Base-by-base conservation (phyloP, 495 filamentous ascomycete species). In the Viridothelium virens region DNA sequence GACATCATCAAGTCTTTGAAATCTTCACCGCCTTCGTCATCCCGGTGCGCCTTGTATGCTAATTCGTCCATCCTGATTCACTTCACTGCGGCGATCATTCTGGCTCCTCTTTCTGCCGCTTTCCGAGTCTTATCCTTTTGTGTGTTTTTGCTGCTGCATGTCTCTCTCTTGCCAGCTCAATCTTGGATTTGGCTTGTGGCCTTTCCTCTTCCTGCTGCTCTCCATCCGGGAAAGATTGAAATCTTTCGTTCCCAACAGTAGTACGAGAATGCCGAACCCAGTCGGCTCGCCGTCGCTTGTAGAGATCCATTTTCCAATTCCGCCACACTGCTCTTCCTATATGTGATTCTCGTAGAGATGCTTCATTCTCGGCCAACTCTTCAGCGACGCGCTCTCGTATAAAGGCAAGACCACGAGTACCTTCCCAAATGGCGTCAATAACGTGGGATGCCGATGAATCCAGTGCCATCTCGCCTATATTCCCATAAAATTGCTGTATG, bases 271-370 rank as follows among this genome's bases (percentile, higher is more conserved):
- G 85, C 31, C 78, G 75, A 37, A 86, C 81, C 91, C 91, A 95
- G 44, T 92, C 88, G 31, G 77, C 79, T 47, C 85, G 77, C 61
- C 84, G 79, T 59, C 85, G 78, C 69, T 88, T 89, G 77, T 87
- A 97, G 33, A 92, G 72, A 76, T 97, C 94, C 78, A 96, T 91
- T 63, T 82, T 84, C 95, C 94, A 98, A 67, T 94, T 90, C 64
- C 87, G 80, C 93, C 91, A 97, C 11, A 96, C 90, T 2, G 87
- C 88, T 5, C 92, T 79, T 2, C 94, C 94, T 34, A 88, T 80
- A 69, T 84, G 88, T 0, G 86, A 87, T 66, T 91, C 87, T 33
- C 92, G 82, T 18, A 98, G 78, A 11, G 80, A 74, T 39, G 80
- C 69, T 73, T 96, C 92, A 65, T 80, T 76, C 59, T 81, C 75